A percentile compares a stretch with the other conserved stretches of the same genome.
These are phyloP conservation scores for Dillenia suffruticosa DNA, from an alignment of 164 flowering plant species.

Conservation along the genomic window DNA sequence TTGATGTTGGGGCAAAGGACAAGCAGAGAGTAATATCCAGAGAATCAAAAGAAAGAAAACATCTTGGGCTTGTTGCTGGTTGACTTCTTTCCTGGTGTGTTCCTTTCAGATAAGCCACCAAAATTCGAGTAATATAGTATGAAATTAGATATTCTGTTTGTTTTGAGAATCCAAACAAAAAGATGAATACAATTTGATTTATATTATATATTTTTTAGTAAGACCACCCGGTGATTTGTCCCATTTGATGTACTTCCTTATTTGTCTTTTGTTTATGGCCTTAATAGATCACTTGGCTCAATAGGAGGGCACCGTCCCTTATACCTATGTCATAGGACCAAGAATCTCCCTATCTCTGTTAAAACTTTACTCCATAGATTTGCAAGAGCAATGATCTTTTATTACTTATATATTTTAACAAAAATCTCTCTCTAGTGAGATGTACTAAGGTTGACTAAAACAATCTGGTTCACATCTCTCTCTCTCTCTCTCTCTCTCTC, in stretches of 20 bases:
- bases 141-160: not conserved
- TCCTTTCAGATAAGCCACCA: conserved; percentile 5
- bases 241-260: conserved; percentile 24
- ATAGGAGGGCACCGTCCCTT: conserved; percentile 4
- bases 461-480: too few species aligned
- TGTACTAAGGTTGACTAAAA: too few species aligned
- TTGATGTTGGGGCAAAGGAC: not conserved
- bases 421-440: too few species aligned
- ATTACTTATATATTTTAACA: too few species aligned
- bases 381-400: too few species aligned
- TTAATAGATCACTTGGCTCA: not conserved
- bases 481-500: too few species aligned
- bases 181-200: not conserved
- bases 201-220: conserved; percentile 3
- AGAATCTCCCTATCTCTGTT: too few species aligned
- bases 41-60: conserved; percentile 3
- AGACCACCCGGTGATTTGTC: conserved; percentile 19
- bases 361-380: too few species aligned
- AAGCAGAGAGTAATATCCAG: not conserved
- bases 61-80: conserved; percentile 35
- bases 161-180: conserved; percentile 14
- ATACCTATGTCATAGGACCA: conserved; percentile 3
- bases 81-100: conserved; percentile 13
- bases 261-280: conserved; percentile 20
- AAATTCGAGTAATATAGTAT: not conserved